Evolutionary conservation across 2,329 filamentous ascomycete genomes (phyloP).

Genomic region (Mycosphaerelloides madeirae): DNA sequence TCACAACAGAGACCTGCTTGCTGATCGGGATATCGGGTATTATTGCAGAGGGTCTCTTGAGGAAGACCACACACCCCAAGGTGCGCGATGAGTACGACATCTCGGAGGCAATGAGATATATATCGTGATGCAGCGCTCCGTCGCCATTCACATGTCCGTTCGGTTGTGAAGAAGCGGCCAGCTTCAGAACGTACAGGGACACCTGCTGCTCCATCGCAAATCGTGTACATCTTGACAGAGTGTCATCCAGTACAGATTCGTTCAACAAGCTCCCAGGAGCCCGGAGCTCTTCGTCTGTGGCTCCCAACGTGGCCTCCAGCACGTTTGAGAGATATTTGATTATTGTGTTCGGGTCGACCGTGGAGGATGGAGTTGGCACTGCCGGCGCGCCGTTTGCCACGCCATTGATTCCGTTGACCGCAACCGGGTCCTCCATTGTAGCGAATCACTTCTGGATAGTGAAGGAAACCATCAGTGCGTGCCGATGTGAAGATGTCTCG

Average conservation of each 20-base stretch:
- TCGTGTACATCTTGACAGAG: conserved; percentile 77
- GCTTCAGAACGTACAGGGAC: conserved; percentile 88
- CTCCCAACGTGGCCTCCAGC: conserved; percentile 46
- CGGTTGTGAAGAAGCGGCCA: conserved; percentile 50
- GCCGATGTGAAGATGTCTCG: too few relatives aligned
- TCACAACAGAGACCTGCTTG: conserved; percentile 87
- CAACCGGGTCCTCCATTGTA: conserved; percentile 36
- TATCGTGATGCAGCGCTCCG: conserved; percentile 46
- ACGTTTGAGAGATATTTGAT: conserved; percentile 47
- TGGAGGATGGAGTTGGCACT: conserved; percentile 15
- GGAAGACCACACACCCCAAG: conserved; percentile 76
- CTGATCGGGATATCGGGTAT: conserved; percentile 76
- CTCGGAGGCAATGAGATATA: conserved; percentile 76
- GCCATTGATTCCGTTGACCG: conserved; percentile 32
- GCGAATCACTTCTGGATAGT: conserved; percentile 4
- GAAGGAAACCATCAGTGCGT: conserved; percentile 4
- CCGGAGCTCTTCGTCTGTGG: conserved; percentile 70
- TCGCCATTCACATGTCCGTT: conserved; percentile 41
- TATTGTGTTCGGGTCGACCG: conserved; percentile 45
- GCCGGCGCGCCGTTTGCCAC: conserved; percentile 28
- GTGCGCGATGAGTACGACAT: conserved; percentile 76
- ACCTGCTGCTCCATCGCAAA: conserved; percentile 86
- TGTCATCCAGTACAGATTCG: conserved; percentile 66
- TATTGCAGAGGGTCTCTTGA: conserved; percentile 85
- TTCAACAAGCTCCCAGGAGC: conserved; percentile 78